phyloP scores from a whole-genome alignment of 192 early-diverging fungal genomes.

The Phycomyces blakesleeanus region DNA sequence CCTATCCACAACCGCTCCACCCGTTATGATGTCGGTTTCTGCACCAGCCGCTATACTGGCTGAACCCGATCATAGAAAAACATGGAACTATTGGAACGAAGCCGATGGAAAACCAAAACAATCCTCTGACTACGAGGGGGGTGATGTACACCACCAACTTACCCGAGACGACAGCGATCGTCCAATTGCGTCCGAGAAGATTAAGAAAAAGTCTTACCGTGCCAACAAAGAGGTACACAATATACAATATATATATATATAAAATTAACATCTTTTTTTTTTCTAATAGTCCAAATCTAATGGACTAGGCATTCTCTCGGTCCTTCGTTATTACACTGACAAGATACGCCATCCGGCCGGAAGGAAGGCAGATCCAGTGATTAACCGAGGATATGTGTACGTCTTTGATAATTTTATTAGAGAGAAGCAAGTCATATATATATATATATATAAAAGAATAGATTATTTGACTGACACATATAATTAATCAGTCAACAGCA shows the following conservation, averaged over 20 bases:
- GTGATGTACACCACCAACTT: conserved; percentile 30
- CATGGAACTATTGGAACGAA: conserved; percentile 6
- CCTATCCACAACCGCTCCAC: conserved; percentile 13
- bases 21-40: conserved; percentile 23
- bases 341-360: conserved; percentile 33
- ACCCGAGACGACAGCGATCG: conserved; percentile 34
- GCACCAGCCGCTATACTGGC: conserved; percentile 1
- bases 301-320: conserved; percentile 26
- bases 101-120: conserved; percentile 11
- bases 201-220: conserved; percentile 31
- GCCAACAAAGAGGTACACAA: conserved; percentile 13
- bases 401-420: too few relatives aligned
- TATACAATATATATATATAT: neutral
- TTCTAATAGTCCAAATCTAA: conserved; percentile 8
- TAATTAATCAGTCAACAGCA: conserved; percentile 33
- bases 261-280: neutral
- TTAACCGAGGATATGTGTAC: conserved; percentile 36
- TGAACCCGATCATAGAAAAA: neutral
- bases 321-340: conserved; percentile 36
- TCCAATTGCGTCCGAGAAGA: conserved; percentile 38
- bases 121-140: neutral
- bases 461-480: too few relatives aligned
- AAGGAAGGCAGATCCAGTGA: conserved; percentile 2
- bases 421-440: too few relatives aligned
- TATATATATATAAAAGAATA: too few relatives aligned